These are phyloP conservation scores for Psidium friedrichsthalianum DNA, from an alignment of 345 rosid genomes.

Conservation along the genomic window DNA sequence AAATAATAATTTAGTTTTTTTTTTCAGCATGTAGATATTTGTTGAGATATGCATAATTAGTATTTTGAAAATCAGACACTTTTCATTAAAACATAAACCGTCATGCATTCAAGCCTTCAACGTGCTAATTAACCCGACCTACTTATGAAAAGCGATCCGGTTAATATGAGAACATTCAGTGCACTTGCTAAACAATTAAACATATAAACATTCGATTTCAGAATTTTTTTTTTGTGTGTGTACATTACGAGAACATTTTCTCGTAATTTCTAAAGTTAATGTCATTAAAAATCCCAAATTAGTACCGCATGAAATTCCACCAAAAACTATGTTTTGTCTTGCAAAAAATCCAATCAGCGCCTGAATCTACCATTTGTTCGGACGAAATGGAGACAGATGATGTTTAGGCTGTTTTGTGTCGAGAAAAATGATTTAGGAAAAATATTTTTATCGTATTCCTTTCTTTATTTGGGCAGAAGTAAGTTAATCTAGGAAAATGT, in stretches of 20 bases:
- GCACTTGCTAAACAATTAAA: background rate
- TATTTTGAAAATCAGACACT: background rate
- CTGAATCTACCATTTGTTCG: too few species aligned
- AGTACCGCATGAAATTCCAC: background rate
- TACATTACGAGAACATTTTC: background rate
- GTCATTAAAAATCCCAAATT: background rate
- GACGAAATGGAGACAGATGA: too few species aligned
- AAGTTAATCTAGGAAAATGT: too few species aligned
- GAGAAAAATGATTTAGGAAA: too few species aligned
- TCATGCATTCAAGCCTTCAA: background rate
- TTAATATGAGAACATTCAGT: background rate
- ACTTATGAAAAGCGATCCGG: background rate
- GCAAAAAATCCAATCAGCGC: background rate
- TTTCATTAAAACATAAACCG: background rate
- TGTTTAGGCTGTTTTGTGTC: too few species aligned
- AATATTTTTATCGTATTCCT: too few species aligned
- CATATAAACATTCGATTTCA: background rate
- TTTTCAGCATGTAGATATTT: too few species aligned
- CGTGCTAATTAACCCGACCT: background rate
- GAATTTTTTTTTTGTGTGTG: background rate
- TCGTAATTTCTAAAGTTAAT: background rate
- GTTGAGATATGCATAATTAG: background rate
- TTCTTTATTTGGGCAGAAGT: too few species aligned
- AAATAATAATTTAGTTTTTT: too few species aligned
- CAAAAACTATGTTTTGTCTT: background rate